Percentiles rank a stretch among this genome's conserved stretches.
Conservation (phyloP, 495 filamentous ascomycete genomes). For the Lophiostoma macrostomum region DNA sequence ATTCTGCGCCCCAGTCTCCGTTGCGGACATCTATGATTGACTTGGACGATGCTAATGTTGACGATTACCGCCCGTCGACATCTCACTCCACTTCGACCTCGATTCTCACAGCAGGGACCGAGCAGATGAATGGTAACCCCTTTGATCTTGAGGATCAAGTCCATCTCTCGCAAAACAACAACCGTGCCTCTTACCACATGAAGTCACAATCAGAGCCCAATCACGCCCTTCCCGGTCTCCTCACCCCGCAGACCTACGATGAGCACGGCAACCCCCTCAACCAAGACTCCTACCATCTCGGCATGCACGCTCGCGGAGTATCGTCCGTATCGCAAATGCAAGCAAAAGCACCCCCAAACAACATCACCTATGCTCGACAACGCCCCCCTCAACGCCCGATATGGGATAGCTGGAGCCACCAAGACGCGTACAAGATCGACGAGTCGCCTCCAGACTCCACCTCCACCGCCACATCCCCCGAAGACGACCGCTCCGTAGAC, state of each 20-base stretch:
- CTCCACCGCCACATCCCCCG: conserved; percentile 18
- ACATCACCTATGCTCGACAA: conserved; percentile 8
- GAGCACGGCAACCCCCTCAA: conserved; percentile 28
- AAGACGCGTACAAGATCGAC: conserved; percentile 19
- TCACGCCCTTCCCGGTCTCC: conserved; percentile 25
- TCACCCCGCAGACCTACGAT: conserved; percentile 28
- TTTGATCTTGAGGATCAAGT: conserved; percentile 43
- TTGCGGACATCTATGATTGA: conserved; percentile 41
- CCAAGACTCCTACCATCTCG: conserved; percentile 16
- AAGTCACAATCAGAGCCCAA: conserved; percentile 34
- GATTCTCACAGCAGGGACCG: conserved; percentile 32
- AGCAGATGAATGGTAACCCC: conserved; percentile 39
- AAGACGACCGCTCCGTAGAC: conserved; percentile 25
- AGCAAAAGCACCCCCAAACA: conserved; percentile 14
- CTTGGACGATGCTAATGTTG: conserved; percentile 37
- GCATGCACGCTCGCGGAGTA: conserved; percentile 31
- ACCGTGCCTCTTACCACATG: conserved; percentile 32
- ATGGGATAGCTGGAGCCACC: conserved; percentile 31
- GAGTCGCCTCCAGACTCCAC: conserved; percentile 13
- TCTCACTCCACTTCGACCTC: conserved; percentile 37
- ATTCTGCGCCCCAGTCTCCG: conserved; percentile 32
- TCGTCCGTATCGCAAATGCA: conserved; percentile 31
- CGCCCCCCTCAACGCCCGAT: conserved; percentile 17
- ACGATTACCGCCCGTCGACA: conserved; percentile 39
- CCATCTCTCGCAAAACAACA: conserved; percentile 29